Evolutionary conservation across 2,329 filamentous ascomycete species (phyloP).

Genomic region (Fusarium gaditjirri): DNA sequence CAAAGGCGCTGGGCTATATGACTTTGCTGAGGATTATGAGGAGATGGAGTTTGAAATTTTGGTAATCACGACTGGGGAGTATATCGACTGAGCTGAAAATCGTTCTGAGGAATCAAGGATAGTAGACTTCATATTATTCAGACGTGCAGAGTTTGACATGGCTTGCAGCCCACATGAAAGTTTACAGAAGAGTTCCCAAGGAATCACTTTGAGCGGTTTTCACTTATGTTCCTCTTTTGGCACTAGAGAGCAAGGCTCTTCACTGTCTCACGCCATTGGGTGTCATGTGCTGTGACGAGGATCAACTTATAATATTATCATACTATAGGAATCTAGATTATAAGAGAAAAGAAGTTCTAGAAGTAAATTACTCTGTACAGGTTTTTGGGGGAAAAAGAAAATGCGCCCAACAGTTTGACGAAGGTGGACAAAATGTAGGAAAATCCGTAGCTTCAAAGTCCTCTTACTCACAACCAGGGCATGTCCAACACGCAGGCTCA

Average conservation of each 20-base stretch:
- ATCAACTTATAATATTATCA: background rate
- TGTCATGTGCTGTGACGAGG: too few relatives aligned
- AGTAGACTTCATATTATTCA: fast-evolving
- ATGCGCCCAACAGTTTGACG: background rate
- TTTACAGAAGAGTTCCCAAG: fast-evolving
- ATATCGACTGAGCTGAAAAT: background rate
- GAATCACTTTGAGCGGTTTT: fast-evolving
- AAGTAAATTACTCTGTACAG: background rate
- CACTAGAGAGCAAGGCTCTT: fast-evolving
- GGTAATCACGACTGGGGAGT: constrained; percentile 13
- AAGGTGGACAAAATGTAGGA: fast-evolving
- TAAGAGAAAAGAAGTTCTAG: background rate
- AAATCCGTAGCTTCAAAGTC: fast-evolving
- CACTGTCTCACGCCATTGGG: fast-evolving
- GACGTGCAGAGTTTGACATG: fast-evolving
- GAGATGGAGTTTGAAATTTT: constrained; percentile 18
- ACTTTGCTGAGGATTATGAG: background rate
- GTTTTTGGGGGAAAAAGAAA: background rate
- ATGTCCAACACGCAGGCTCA: constrained; percentile 4
- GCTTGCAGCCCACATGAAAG: fast-evolving
- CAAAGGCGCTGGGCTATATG: background rate
- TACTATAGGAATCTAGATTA: background rate
- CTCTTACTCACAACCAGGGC: constrained; percentile 2
- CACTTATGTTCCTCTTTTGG: background rate
- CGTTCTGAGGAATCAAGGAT: background rate